Conservation (phyloP, 2,329 filamentous ascomycete genomes). For the Dothiorella sarmentorum region DNA sequence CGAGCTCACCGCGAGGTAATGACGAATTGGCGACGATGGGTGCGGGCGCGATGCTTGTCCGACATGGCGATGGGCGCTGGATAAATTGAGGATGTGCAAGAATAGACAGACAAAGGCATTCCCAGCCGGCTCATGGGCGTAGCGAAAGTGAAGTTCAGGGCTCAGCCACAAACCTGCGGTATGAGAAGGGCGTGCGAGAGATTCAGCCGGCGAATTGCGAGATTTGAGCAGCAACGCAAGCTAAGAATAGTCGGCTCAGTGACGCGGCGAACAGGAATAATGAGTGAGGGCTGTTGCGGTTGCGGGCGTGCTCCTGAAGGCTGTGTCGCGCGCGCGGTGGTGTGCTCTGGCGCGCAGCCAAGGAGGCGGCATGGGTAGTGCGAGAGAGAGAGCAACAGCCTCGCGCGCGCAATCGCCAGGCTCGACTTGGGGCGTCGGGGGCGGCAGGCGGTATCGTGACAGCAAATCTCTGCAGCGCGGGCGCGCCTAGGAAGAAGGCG, state of each 20-base stretch:
- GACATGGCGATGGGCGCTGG: background rate
- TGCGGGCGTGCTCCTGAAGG: background rate
- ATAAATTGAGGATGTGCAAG: conserved; percentile 8
- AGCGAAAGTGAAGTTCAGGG: conserved; percentile 4
- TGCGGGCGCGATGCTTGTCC: background rate
- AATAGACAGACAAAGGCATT: background rate
- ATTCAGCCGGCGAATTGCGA: background rate
- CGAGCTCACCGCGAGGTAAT: background rate
- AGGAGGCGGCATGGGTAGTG: background rate
- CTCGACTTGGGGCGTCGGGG: no score
- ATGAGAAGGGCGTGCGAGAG: background rate
- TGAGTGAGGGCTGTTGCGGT: background rate
- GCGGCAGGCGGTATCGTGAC: background rate
- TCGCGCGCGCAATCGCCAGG: no score
- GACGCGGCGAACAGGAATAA: background rate
- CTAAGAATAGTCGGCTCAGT: background rate
- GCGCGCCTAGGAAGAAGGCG: conserved; percentile 5
- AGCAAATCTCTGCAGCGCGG: conserved; percentile 15
- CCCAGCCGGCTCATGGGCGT: background rate
- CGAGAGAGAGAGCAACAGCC: background rate
- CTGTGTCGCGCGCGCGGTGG: background rate
- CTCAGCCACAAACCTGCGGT: background rate
- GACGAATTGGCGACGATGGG: background rate
- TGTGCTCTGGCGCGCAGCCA: conserved; percentile 2
- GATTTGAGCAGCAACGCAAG: background rate